These are phyloP conservation scores for Stagonosporopsis vannaccii DNA, from an alignment of 2,329 filamentous ascomycete genomes.

Conservation along the genomic window DNA sequence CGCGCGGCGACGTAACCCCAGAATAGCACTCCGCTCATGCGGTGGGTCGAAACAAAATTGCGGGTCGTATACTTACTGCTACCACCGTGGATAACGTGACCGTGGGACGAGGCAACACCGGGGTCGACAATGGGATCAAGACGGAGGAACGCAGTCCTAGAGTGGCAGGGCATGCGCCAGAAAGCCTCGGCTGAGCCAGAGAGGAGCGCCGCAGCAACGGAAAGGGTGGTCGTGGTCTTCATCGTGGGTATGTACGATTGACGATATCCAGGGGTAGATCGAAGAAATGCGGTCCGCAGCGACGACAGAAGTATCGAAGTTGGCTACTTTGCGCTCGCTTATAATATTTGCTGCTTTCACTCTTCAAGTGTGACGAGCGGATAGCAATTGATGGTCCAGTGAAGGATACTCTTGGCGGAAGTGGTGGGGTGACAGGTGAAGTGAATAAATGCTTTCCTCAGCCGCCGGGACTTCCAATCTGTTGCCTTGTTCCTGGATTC, in stretches of 20 bases:
- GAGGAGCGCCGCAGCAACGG: constrained; percentile 42
- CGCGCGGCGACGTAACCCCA: not conserved
- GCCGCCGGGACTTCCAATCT: constrained; percentile 39
- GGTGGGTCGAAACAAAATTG: constrained; percentile 10
- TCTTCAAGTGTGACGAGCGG: constrained; percentile 7
- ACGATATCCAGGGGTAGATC: constrained; percentile 5
- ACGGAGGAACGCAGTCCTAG: constrained; percentile 66
- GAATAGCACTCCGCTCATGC: constrained; percentile 14
- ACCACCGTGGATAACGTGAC: constrained; percentile 46
- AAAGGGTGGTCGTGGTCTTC: constrained; percentile 41
- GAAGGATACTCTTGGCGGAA: constrained; percentile 14
- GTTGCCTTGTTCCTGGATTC: constrained; percentile 19
- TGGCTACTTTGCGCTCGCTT: constrained; percentile 3
- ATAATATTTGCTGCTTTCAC: constrained; percentile 1
- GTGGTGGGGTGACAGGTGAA: constrained; percentile 12
- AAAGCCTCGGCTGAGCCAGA: constrained; percentile 65
- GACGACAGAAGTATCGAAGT: constrained; percentile 1
- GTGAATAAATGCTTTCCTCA: constrained; percentile 25
- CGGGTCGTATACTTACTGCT: constrained; percentile 56
- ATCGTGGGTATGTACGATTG: constrained; percentile 29
- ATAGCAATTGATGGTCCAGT: constrained; percentile 12
- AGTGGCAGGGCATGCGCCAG: constrained; percentile 72
- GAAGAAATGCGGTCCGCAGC: constrained; percentile 1
- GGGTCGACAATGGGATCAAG: constrained; percentile 56
- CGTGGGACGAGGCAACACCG: constrained; percentile 39